These are phyloP conservation scores for Phaseolus coccineus DNA, from an alignment of 331 rosid species.

Conservation along the genomic window DNA sequence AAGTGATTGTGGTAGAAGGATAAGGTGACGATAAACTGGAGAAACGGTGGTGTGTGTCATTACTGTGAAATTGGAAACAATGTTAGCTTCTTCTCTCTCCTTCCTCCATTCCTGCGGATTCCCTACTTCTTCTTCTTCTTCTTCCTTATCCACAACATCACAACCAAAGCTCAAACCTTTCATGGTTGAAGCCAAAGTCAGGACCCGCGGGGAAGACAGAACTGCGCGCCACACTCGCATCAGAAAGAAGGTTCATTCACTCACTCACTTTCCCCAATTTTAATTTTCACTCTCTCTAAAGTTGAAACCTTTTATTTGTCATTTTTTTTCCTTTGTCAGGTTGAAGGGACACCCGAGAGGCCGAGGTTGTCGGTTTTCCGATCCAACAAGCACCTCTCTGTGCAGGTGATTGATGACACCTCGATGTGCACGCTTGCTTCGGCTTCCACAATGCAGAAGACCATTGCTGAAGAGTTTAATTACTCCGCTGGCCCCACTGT, in stretches of 20 bases:
- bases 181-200: conserved; percentile 64
- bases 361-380: conserved; percentile 92
- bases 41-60: background rate
- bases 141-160: conserved; percentile 21
- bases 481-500: conserved; percentile 82
- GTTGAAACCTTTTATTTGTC: background rate
- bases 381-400: conserved; percentile 91
- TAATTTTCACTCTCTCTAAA: background rate
- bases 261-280: background rate
- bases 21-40: conserved; percentile 34
- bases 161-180: conserved; percentile 43
- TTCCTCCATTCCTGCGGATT: conserved; percentile 37
- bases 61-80: conserved; percentile 2
- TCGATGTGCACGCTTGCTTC: conserved; percentile 95
- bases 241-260: conserved; percentile 78
- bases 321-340: conserved; percentile 52
- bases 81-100: conserved; percentile 48
- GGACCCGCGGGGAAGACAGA: conserved; percentile 75
- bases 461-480: conserved; percentile 73
- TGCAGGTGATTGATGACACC: conserved; percentile 96
- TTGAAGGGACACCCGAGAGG: conserved; percentile 96
- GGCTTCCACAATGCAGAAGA: conserved; percentile 92
- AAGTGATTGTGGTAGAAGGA: background rate
- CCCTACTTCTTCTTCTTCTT: conserved; percentile 12
- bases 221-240: conserved; percentile 87